Evolutionary conservation across 495 filamentous ascomycete species (phyloP).

Genomic region (Aspergillus steynii): DNA sequence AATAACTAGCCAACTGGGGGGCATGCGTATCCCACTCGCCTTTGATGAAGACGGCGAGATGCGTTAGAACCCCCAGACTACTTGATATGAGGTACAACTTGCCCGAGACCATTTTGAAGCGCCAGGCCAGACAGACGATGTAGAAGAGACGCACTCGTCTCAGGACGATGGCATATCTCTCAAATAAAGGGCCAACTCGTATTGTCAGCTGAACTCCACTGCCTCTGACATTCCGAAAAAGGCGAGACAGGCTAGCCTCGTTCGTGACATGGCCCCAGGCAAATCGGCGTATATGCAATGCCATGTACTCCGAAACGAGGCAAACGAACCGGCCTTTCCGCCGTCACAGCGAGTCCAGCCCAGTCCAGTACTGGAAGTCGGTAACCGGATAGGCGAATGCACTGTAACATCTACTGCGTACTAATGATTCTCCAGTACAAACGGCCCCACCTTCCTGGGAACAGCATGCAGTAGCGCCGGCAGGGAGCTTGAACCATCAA

Average conservation of each 20-base stretch:
- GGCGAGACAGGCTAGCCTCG: neutral
- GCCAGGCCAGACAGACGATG: neutral
- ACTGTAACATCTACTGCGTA: neutral
- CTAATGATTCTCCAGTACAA: neutral
- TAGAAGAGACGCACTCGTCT: neutral
- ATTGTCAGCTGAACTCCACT: neutral
- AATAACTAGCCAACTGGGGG: neutral
- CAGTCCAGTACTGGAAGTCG: neutral
- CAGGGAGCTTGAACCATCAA: neutral
- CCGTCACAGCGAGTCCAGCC: too few species aligned
- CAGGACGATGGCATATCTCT: neutral
- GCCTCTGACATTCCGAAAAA: too few species aligned
- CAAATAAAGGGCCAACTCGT: neutral
- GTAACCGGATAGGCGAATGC: neutral
- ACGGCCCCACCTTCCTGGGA: neutral
- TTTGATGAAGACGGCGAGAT: conserved; percentile 52
- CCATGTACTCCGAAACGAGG: neutral
- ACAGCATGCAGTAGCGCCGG: neutral
- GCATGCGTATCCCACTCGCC: conserved; percentile 14
- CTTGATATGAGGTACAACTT: neutral
- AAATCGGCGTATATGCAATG: neutral
- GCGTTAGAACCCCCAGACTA: neutral
- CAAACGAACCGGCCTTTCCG: neutral
- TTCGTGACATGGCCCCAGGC: neutral
- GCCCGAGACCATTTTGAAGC: neutral